Conservation (phyloP, 208 protist species). For the Crithidia acanthocephali region DNA sequence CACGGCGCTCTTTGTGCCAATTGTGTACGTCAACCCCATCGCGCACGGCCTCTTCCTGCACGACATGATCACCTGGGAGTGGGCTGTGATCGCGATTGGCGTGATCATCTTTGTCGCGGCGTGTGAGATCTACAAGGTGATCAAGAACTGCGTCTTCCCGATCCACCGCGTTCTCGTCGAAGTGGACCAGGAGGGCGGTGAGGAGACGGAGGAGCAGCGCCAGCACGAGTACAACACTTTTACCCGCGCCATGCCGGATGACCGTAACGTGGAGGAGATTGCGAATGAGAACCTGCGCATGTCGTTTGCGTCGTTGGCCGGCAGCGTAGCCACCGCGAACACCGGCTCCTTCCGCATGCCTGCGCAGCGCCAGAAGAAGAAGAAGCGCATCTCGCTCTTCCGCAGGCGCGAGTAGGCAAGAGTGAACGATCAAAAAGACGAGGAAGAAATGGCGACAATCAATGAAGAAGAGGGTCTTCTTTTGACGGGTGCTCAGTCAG, state of each 20-base stretch:
- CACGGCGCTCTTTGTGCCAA: slow-evolving; percentile 65
- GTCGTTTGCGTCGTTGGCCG: slow-evolving; percentile 78
- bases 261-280: slow-evolving; percentile 64
- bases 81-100: slow-evolving; percentile 66
- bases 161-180: slow-evolving; percentile 42
- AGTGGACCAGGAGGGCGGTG: slow-evolving; percentile 36
- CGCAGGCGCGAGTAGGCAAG: slow-evolving; percentile 20
- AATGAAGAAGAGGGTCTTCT: too few relatives aligned
- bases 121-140: slow-evolving; percentile 84
- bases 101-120: slow-evolving; percentile 57
- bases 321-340: slow-evolving; percentile 57
- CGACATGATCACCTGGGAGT: slow-evolving; percentile 87
- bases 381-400: slow-evolving; percentile 33
- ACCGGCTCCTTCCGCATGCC: slow-evolving; percentile 64
- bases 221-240: slow-evolving; percentile 75
- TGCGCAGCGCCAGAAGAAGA: slow-evolving; percentile 45
- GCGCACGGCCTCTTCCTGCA: slow-evolving; percentile 79
- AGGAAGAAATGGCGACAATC: neutral
- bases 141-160: slow-evolving; percentile 87
- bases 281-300: slow-evolving; percentile 86
- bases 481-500: too few relatives aligned
- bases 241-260: slow-evolving; percentile 49
- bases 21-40: slow-evolving; percentile 79
- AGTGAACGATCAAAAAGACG: neutral
- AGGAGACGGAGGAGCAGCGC: slow-evolving; percentile 49